Percentiles rank a stretch among this genome's conserved stretches.
These are phyloP conservation scores for Colletotrichum orchidophilum DNA, from an alignment of 2,329 filamentous ascomycete genomes.

Conservation along the genomic window DNA sequence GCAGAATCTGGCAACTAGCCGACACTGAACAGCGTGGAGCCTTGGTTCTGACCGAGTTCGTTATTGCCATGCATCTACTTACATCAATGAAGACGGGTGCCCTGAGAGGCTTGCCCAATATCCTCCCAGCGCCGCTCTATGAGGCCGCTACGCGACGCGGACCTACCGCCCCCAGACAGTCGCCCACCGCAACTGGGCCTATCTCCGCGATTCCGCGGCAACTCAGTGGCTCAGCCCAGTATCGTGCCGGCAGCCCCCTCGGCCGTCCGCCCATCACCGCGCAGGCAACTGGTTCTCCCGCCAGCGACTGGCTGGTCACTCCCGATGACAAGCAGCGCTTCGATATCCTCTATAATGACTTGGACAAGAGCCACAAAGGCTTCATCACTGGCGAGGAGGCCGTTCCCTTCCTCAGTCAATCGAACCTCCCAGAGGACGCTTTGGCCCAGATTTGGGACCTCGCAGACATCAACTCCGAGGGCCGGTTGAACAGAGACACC, in stretches of 20 bases:
- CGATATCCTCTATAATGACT: constrained; percentile 82
- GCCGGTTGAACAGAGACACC: constrained; percentile 85
- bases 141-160: constrained; percentile 83
- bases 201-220: constrained; percentile 82
- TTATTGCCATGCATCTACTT: constrained; percentile 97
- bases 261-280: constrained; percentile 59
- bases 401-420: constrained; percentile 93
- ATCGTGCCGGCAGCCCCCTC: constrained; percentile 69
- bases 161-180: constrained; percentile 56
- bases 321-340: constrained; percentile 87
- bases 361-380: constrained; percentile 84
- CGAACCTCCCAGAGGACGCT: constrained; percentile 85
- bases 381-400: constrained; percentile 94
- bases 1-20: constrained; percentile 95
- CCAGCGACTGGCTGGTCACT: constrained; percentile 80
- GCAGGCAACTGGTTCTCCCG: constrained; percentile 49
- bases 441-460: constrained; percentile 98
- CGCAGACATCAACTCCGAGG: constrained; percentile 91
- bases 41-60: constrained; percentile 89
- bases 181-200: constrained; percentile 60
- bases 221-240: constrained; percentile 75
- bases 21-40: constrained; percentile 93
- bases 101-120: constrained; percentile 80
- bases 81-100: constrained; percentile 89
- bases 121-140: constrained; percentile 85